Evolutionary conservation across 2,329 filamentous ascomycete species (phyloP).

Genomic region (Laburnicola sp.): DNA sequence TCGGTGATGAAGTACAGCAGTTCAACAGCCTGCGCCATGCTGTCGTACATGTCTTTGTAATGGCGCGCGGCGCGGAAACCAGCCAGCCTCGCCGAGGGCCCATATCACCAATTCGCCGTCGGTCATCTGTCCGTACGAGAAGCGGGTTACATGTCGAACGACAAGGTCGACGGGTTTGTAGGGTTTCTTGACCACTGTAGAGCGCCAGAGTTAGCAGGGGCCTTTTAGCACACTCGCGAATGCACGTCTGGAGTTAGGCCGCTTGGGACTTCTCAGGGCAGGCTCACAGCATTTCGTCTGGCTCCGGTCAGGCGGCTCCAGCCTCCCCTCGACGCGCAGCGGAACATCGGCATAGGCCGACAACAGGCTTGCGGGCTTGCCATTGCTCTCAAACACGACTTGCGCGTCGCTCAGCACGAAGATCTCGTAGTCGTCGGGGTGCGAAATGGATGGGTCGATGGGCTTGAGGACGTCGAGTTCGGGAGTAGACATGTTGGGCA

Average conservation of each 20-base stretch:
- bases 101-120: conserved; percentile 63
- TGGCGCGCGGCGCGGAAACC: conserved; percentile 66
- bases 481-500: conserved; percentile 28
- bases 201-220: conserved; percentile 14
- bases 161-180: conserved; percentile 52
- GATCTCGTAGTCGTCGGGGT: conserved; percentile 60
- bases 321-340: conserved; percentile 62
- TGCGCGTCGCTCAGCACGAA: conserved; percentile 65
- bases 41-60: conserved; percentile 61
- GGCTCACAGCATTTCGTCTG: conserved; percentile 38
- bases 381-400: conserved; percentile 60
- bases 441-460: conserved; percentile 43
- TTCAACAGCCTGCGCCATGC: conserved; percentile 65
- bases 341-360: conserved; percentile 63
- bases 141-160: conserved; percentile 55
- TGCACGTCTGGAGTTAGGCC: background rate
- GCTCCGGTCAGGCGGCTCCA: conserved; percentile 47
- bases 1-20: conserved; percentile 66
- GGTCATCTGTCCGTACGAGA: conserved; percentile 57
- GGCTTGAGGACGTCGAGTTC: conserved; percentile 48
- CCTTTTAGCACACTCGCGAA: background rate
- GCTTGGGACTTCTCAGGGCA: too few species aligned
- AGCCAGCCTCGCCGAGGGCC: conserved; percentile 66
- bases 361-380: conserved; percentile 60
- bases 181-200: conserved; percentile 38